phyloP scores from a whole-genome alignment of 441 rosid species.

The Syzygium malaccense region DNA sequence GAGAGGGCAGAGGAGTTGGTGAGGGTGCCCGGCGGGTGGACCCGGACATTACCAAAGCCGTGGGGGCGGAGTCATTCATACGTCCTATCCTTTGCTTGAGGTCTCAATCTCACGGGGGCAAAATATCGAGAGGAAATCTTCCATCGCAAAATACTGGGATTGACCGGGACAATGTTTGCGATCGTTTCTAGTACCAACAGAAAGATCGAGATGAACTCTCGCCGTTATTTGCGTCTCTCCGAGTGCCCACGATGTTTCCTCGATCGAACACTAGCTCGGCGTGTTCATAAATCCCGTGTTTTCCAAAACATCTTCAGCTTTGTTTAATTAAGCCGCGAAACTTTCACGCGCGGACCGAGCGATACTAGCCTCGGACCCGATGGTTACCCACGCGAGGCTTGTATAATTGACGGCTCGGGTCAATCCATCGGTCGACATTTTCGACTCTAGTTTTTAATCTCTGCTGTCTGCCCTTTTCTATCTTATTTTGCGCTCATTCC shows the following conservation, averaged over 20 bases:
- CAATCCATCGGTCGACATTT: accelerated
- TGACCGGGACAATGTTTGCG: background rate
- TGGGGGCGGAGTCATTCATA: background rate
- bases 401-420: background rate
- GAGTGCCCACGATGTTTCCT: background rate
- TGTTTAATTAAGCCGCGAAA: no score
- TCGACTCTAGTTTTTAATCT: background rate
- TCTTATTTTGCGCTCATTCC: background rate
- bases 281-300: background rate
- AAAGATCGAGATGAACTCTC: background rate
- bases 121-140: no score
- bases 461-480: background rate
- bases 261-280: background rate
- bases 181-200: background rate
- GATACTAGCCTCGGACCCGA: no score
- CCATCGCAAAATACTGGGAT: no score
- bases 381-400: background rate
- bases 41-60: background rate
- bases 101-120: background rate
- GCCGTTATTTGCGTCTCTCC: background rate
- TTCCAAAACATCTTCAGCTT: background rate
- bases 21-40: background rate
- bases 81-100: background rate
- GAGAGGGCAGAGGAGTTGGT: background rate
- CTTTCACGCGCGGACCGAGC: no score